Percentiles rank a stretch among this genome's conserved stretches.
These are phyloP conservation scores for Ochromonadaceae sp. DNA, from an alignment of 352 stramenopile genomes.

Conservation along the genomic window DNA sequence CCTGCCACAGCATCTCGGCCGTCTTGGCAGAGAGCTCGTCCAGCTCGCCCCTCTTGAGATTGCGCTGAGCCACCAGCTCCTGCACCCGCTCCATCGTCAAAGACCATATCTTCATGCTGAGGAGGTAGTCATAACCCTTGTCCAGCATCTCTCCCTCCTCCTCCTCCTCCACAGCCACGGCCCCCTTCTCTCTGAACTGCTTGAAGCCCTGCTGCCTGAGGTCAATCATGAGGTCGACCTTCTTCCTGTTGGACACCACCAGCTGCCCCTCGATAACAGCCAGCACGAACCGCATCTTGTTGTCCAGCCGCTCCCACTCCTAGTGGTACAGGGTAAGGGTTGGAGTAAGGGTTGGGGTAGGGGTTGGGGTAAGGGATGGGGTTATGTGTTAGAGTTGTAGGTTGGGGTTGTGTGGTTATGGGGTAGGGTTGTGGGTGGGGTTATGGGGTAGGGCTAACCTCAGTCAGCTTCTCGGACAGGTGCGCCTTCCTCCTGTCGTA, in stretches of 20 bases:
- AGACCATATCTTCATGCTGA: slow-evolving; percentile 93
- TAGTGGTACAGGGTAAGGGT: too few species aligned
- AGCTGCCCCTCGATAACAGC: slow-evolving; percentile 80
- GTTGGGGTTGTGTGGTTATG: too few species aligned
- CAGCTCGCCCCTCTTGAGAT: slow-evolving; percentile 66
- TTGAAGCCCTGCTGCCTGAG: slow-evolving; percentile 52
- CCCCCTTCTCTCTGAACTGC: slow-evolving; percentile 36
- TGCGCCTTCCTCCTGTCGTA: slow-evolving; percentile 62
- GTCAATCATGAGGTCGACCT: slow-evolving; percentile 49
- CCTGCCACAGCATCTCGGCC: slow-evolving; percentile 26
- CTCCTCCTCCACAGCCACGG: slow-evolving; percentile 21
- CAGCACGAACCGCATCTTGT: slow-evolving; percentile 82
- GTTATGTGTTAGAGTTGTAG: too few species aligned
- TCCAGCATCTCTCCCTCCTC: slow-evolving; percentile 30
- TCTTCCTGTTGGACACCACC: slow-evolving; percentile 63
- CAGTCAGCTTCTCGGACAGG: slow-evolving; percentile 37
- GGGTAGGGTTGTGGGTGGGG: too few species aligned
- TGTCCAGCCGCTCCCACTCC: slow-evolving; percentile 32
- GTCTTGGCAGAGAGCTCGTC: slow-evolving; percentile 56
- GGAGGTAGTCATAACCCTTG: slow-evolving; percentile 89
- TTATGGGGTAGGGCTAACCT: too few species aligned
- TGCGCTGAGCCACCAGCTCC: slow-evolving; percentile 68
- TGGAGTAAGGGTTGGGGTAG: too few species aligned
- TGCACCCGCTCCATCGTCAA: slow-evolving; percentile 87
- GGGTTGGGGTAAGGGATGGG: too few species aligned